Percentiles rank a stretch among this genome's conserved stretches.
Conservation (phyloP, 169 alveolate species). For the Plasmodium gaboni region DNA sequence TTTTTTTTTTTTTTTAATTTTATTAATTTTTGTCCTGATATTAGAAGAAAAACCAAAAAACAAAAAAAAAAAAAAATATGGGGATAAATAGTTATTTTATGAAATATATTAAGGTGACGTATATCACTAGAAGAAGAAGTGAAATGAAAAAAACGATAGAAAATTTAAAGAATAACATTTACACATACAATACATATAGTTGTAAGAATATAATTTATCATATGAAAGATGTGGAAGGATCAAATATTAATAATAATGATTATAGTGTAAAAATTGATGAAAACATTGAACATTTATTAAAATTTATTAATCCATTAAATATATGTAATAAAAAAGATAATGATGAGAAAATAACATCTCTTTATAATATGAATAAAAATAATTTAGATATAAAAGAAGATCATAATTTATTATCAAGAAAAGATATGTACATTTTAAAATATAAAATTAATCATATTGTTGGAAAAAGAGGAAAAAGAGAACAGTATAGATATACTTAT, state of each 20-base stretch:
- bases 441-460: conserved; percentile 34
- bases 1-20: no score
- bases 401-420: background rate
- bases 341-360: background rate
- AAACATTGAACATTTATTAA: conserved; percentile 14
- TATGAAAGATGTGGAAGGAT: conserved; percentile 30
- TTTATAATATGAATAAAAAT: background rate
- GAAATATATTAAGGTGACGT: conserved; percentile 53
- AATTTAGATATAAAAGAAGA: background rate
- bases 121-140: conserved; percentile 57
- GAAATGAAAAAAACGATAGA: conserved; percentile 69
- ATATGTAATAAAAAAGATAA: background rate
- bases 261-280: conserved; percentile 49
- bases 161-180: conserved; percentile 61
- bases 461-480: conserved; percentile 75
- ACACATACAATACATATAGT: conserved; percentile 53
- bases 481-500: conserved; percentile 85
- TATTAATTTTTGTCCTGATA: no score
- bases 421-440: conserved; percentile 19
- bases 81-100: conserved; percentile 48
- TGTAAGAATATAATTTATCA: conserved; percentile 50
- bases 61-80: background rate
- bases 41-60: no score
- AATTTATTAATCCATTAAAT: conserved; percentile 26
- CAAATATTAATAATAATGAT: background rate